These are phyloP conservation scores for Wallacemonas sp. DNA, from an alignment of 208 protist species.

Conservation along the genomic window DNA sequence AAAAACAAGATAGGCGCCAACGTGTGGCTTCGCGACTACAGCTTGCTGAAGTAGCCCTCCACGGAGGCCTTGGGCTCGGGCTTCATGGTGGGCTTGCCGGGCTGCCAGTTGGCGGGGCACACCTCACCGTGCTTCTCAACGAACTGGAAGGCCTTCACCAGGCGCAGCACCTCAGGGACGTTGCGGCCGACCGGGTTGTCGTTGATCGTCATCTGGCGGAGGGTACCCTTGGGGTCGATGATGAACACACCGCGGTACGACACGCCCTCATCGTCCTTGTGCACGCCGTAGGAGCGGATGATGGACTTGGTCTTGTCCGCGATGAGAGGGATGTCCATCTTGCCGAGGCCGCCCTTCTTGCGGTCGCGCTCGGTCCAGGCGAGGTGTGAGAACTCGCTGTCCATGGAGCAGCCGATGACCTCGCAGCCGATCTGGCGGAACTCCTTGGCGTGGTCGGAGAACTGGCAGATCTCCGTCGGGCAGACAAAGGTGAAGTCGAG, in stretches of 20 bases:
- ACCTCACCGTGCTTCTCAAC: slow-evolving; percentile 95
- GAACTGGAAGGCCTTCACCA: slow-evolving; percentile 96
- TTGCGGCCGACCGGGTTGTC: slow-evolving; percentile 95
- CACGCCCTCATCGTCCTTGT: slow-evolving; percentile 90
- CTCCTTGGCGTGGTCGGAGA: slow-evolving; percentile 91
- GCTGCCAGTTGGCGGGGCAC: slow-evolving; percentile 95
- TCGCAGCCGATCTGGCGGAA: slow-evolving; percentile 91
- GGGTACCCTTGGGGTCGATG: slow-evolving; percentile 92
- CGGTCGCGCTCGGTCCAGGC: slow-evolving; percentile 95
- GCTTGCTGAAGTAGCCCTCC: slow-evolving; percentile 88
- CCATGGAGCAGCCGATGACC: slow-evolving; percentile 92
- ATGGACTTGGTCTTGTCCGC: slow-evolving; percentile 95
- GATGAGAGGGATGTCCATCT: slow-evolving; percentile 95
- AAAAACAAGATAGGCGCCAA: slow-evolving; percentile 2
- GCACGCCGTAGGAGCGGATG: slow-evolving; percentile 90
- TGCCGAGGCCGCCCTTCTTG: slow-evolving; percentile 97
- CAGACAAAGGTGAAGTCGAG: slow-evolving; percentile 98
- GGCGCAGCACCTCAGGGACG: slow-evolving; percentile 94
- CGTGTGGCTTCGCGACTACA: too few species aligned
- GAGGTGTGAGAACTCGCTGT: slow-evolving; percentile 96
- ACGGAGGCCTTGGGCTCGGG: slow-evolving; percentile 89
- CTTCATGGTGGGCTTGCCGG: slow-evolving; percentile 91
- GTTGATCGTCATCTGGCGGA: slow-evolving; percentile 95
- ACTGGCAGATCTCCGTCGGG: slow-evolving; percentile 97
- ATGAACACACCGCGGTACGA: slow-evolving; percentile 95